Base-by-base conservation (phyloP, 257 asterid genomes). In the Solanum piurae region DNA sequence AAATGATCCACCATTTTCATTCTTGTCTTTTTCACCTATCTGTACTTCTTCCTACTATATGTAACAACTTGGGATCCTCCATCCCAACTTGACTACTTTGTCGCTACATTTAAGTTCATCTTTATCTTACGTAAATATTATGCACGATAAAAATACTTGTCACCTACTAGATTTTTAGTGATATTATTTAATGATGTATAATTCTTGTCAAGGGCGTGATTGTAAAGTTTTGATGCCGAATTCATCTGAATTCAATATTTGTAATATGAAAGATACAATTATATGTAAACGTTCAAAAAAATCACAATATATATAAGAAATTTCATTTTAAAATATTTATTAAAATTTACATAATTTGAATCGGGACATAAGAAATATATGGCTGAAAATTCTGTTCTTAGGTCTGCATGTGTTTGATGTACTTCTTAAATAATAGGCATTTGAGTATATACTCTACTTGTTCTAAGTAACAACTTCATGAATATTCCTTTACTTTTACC, bases 221-320 rank as follows among this genome's bases (percentile, higher is more conserved):
- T 7, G 1, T 20, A 7, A 20, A 31, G 12, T 31, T 16, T 71
- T 16, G 6, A 71, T 31, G 7, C 1, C 0, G 7, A 14, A 71
- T 7, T 14, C 14, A 68, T 16, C 6, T 16, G 7, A 71, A 33
- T 71, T 16, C 0, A 1, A 1, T 29, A 68, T 68, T 27, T 68
- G 0, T 12, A 3, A 13, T 6, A 2, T 7, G 23, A 68, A 27
- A 13, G 0, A 29, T 25, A 29, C 0, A 29, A 1, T 0, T 68
- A 6, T 14, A 0, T 7, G 37, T 13, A 29, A 68, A 68, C 5
- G 5, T 5, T 27, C 0, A 68, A 7, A 29, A 12, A 68, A 55
- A 0, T 2, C n/a, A 2, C 21, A 49, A 55, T 0, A 55, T 55
- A 55, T 0, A 55, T 16, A 55, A 5, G 20, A 46, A 46, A 13